Percentiles rank a stretch among this genome's conserved stretches.
phyloP scores from a whole-genome alignment of 2,329 filamentous ascomycete species.

The Hypoxylon sp. region DNA sequence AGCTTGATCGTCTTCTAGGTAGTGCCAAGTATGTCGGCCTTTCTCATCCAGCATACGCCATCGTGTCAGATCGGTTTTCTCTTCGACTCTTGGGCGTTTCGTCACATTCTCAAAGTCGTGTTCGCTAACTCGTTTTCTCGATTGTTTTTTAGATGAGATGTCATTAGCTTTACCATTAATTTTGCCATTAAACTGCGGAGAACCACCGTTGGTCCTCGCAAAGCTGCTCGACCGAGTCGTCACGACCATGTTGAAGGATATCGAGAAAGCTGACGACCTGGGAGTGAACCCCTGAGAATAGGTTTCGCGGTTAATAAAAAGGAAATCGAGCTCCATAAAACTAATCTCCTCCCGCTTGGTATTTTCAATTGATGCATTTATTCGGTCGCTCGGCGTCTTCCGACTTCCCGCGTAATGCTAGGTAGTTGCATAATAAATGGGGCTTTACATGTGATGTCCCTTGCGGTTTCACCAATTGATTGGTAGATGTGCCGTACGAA shows the following conservation, averaged over 20 bases:
- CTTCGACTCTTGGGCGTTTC: slow-evolving; percentile 58
- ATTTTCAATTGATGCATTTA: neutral
- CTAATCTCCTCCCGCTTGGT: slow-evolving; percentile 4
- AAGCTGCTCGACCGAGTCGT: slow-evolving; percentile 34
- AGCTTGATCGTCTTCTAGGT: slow-evolving; percentile 78
- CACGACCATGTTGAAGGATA: slow-evolving; percentile 28
- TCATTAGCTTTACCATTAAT: slow-evolving; percentile 23
- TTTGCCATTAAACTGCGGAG: slow-evolving; percentile 5
- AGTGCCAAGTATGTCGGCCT: slow-evolving; percentile 94
- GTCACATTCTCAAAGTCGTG: slow-evolving; percentile 45
- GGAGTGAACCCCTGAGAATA: neutral
- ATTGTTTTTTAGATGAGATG: slow-evolving; percentile 11
- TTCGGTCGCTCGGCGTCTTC: slow-evolving; percentile 2
- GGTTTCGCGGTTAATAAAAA: neutral
- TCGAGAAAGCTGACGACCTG: neutral
- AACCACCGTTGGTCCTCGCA: slow-evolving; percentile 31
- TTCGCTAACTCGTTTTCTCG: slow-evolving; percentile 56
- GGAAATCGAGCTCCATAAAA: too few species aligned
- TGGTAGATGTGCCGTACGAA: too few species aligned
- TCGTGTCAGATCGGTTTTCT: slow-evolving; percentile 78
- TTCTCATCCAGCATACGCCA: slow-evolving; percentile 87
- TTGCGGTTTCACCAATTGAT: too few species aligned
- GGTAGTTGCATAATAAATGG: slow-evolving; percentile 10
- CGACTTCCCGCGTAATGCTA: slow-evolving; percentile 8
- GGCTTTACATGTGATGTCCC: too few species aligned